Evolutionary conservation across 2,329 filamentous ascomycete genomes (phyloP), one percentile per base, ranked within the genome.

Genomic region (Thermochaetoides dissita): DNA sequence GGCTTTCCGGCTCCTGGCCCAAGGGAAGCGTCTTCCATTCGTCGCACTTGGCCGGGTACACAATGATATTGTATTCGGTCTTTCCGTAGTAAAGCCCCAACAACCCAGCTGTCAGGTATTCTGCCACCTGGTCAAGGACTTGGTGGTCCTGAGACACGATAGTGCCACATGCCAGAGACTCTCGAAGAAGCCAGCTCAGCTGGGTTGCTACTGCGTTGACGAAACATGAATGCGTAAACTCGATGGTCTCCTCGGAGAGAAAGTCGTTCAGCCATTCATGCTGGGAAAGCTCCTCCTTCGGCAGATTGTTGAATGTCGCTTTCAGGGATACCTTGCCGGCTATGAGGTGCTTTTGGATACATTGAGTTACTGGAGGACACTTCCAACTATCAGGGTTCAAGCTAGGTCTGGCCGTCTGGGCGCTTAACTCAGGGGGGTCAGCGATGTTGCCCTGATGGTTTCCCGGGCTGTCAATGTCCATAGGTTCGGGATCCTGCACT

Each of bases 1-100:
- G 39, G 33, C 30, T 50, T 3, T 37, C 30, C 30, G 40, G 46
- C 17, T 47, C 46, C 10, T 44, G 44, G 5, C 50, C 54, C 10
- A 54, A 40, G 5, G 39, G 24, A 4, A 48, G 41, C 6, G 46
- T 38, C 12, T 45, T 51, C 59, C 63, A 68, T 0, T 58, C 56
- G 1, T 60, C 56, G 39, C 60, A 61, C 28, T 51, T 53, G 2
- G 56, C 44, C 1, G 65, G 60, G 39, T 64, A 64, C 1, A 70
- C 35, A 5, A 72, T 39, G 11, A 71, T 46, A 39, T 58, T 63
- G 30, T 56, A 61, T 8, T 55, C 45, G 4, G 53, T 46, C 10
- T 49, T 41, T 12, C 59, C 49, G 32, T 56, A 59, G 8, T 64
- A 51, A 1, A 66, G 47, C 1, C 62, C 66, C 3, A 63, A 53